These are phyloP conservation scores for Saccharomycopsis amapae DNA, from an alignment of 805 yeast species.

Conservation along the genomic window DNA sequence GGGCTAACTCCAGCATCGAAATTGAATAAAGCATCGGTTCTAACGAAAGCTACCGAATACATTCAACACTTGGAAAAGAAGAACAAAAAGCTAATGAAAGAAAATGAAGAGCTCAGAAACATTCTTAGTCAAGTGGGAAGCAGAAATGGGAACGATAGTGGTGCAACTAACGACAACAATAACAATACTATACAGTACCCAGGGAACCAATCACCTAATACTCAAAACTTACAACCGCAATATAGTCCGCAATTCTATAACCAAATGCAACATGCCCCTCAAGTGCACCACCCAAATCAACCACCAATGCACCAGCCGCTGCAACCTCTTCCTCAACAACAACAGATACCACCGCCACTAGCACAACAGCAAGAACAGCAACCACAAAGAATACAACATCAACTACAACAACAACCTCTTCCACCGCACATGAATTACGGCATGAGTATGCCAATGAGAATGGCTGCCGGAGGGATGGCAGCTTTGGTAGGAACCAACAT, in stretches of 20 bases:
- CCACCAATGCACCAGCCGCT: neutral
- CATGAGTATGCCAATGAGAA: constrained; percentile 16
- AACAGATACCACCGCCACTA: constrained; percentile 2
- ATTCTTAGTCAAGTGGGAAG: constrained; percentile 6
- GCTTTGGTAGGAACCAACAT: constrained; percentile 12
- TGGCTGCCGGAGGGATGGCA: constrained; percentile 15
- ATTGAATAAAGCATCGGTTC: constrained; percentile 69
- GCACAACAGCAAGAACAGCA: neutral
- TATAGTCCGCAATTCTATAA: neutral
- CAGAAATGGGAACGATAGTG: neutral
- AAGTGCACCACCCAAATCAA: neutral
- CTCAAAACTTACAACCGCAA: neutral
- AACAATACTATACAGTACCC: neutral
- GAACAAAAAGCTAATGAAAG: constrained; percentile 43
- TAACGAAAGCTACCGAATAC: constrained; percentile 75
- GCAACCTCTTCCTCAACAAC: neutral
- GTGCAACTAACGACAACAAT: neutral
- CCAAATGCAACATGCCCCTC: neutral
- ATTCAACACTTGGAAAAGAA: constrained; percentile 63
- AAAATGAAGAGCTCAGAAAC: constrained; percentile 40
- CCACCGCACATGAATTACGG: neutral
- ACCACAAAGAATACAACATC: neutral
- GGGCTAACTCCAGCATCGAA: constrained; percentile 72
- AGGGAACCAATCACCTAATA: neutral
- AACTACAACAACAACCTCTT: constrained; percentile 1